Percentiles rank a stretch among this genome's conserved stretches.
These are phyloP conservation scores for Maudiozyma turicensis DNA, from an alignment of 805 yeast species.

Conservation along the genomic window DNA sequence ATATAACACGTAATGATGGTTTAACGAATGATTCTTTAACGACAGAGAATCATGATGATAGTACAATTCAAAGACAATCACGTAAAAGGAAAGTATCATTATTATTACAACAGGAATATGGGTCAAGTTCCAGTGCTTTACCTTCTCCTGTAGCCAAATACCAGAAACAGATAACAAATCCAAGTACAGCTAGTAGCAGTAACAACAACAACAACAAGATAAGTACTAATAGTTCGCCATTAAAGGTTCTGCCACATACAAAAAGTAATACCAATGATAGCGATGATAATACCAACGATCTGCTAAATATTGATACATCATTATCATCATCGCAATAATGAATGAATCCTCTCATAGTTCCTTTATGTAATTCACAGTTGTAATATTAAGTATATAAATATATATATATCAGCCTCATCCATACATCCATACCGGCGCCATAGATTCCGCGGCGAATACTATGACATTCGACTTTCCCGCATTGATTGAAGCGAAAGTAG, in stretches of 20 bases:
- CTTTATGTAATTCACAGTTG: too few relatives aligned
- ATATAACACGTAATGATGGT: too few relatives aligned
- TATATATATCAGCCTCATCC: too few relatives aligned
- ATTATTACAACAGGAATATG: constrained; percentile 26
- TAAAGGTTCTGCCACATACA: neutral
- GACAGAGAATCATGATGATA: constrained; percentile 13
- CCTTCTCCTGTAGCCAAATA: constrained; percentile 16
- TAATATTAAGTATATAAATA: too few relatives aligned
- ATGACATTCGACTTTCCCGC: too few relatives aligned
- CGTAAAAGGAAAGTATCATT: constrained; percentile 27
- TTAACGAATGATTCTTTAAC: neutral
- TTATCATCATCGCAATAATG: neutral
- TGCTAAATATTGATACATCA: neutral
- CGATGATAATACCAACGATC: constrained; percentile 16
- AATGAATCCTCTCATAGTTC: too few relatives aligned
- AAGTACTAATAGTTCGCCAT: neutral
- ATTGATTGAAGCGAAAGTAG: too few relatives aligned
- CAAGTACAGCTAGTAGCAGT: neutral
- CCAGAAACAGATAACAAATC: neutral
- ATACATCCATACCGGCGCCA: too few relatives aligned
- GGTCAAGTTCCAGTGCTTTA: constrained; percentile 24
- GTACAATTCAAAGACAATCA: constrained; percentile 23
- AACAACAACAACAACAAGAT: too few relatives aligned
- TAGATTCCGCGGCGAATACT: too few relatives aligned
- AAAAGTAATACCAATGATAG: constrained; percentile 1